phyloP scores from a whole-genome alignment of 2,329 filamentous ascomycete genomes.

The Elsinoe perseae region DNA sequence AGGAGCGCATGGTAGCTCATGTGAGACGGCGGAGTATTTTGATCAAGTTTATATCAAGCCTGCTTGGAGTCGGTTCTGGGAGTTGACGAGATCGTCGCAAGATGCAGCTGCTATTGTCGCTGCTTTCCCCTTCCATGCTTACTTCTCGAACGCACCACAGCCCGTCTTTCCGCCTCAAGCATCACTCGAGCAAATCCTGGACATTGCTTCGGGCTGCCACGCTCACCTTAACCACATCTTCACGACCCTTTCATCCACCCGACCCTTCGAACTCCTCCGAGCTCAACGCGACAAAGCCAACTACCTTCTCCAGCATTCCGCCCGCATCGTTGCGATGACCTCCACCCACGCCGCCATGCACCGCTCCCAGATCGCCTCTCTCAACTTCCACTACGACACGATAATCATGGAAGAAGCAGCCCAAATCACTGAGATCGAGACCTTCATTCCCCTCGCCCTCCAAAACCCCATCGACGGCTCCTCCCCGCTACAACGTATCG shows the following conservation, averaged over 20 bases:
- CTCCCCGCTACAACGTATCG: slow-evolving; percentile 73
- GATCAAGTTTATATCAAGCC: slow-evolving; percentile 85
- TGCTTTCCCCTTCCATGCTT: slow-evolving; percentile 79
- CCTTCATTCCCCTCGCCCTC: slow-evolving; percentile 89
- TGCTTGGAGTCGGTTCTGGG: slow-evolving; percentile 78
- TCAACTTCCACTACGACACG: slow-evolving; percentile 98
- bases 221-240: slow-evolving; percentile 86
- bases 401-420: slow-evolving; percentile 98
- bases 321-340: slow-evolving; percentile 97
- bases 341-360: slow-evolving; percentile 96
- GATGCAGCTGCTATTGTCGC: slow-evolving; percentile 54
- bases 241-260: slow-evolving; percentile 80
- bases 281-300: slow-evolving; percentile 88
- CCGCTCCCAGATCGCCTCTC: slow-evolving; percentile 74
- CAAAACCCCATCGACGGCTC: slow-evolving; percentile 70
- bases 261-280: slow-evolving; percentile 89
- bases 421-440: slow-evolving; percentile 95
- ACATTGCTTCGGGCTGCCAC: slow-evolving; percentile 77
- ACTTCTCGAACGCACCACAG: slow-evolving; percentile 81
- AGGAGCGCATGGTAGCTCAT: slow-evolving; percentile 91
- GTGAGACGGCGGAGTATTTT: slow-evolving; percentile 96
- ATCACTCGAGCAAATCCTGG: slow-evolving; percentile 59
- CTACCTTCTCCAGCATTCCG: slow-evolving; percentile 89
- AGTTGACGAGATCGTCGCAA: slow-evolving; percentile 48
- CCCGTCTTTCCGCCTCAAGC: slow-evolving; percentile 66